Evolutionary conservation across 2,329 filamentous ascomycete genomes (phyloP).

Genomic region (Fusarium albosuccineum): DNA sequence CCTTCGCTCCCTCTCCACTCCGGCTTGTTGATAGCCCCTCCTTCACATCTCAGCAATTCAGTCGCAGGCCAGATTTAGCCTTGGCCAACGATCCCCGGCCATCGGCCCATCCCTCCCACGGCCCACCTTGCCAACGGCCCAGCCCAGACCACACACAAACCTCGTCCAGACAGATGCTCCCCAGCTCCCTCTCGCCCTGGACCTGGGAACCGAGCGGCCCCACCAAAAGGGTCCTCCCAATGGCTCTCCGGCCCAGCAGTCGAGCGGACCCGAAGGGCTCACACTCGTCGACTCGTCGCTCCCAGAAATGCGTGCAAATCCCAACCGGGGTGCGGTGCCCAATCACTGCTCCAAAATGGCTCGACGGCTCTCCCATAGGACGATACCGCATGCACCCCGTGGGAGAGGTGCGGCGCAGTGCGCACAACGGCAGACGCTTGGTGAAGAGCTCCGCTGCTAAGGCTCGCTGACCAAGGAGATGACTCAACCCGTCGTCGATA

Average conservation of each 20-base stretch:
- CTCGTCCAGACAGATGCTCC: constrained; percentile 28
- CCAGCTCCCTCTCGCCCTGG: constrained; percentile 5
- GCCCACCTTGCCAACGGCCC: constrained; percentile 41
- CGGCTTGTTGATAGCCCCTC: constrained; percentile 30
- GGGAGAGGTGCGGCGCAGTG: constrained; percentile 61
- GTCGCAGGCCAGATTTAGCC: constrained; percentile 33
- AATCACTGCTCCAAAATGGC: constrained; percentile 50
- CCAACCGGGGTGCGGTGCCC: constrained; percentile 50
- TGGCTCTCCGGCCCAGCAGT: constrained; percentile 27
- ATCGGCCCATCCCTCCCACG: constrained; percentile 45
- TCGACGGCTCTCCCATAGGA: constrained; percentile 49
- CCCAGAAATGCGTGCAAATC: constrained; percentile 43
- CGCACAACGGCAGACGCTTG: constrained; percentile 35
- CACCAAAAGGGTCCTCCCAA: constrained; percentile 37
- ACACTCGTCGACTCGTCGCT: constrained; percentile 24
- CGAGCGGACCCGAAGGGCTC: constrained; percentile 27
- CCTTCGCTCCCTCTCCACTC: constrained; percentile 18
- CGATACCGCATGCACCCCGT: constrained; percentile 50
- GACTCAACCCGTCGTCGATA: constrained; percentile 32
- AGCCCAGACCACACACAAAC: constrained; percentile 30
- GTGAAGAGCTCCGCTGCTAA: constrained; percentile 36
- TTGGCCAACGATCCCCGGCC: constrained; percentile 33
- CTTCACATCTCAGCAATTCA: constrained; percentile 18
- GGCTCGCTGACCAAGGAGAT: constrained; percentile 40
- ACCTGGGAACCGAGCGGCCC: constrained; percentile 31